phyloP scores from a whole-genome alignment of 805 yeast species.

The Ogataea methylovora region DNA sequence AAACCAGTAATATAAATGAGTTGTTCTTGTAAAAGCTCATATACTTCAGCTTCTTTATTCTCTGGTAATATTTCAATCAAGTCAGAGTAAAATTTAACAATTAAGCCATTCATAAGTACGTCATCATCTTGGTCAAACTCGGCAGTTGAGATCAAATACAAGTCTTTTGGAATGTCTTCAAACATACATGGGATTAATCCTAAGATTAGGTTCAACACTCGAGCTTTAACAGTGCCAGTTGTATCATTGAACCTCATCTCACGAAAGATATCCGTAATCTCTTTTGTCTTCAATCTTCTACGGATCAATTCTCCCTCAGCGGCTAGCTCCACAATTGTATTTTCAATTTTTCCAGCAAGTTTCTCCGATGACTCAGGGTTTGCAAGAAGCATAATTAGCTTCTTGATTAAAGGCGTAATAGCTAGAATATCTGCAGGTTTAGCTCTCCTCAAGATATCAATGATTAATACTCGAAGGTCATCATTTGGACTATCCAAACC shows the following conservation, averaged over 20 bases:
- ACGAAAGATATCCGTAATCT: slow-evolving; percentile 13
- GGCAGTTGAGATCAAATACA: slow-evolving; percentile 16
- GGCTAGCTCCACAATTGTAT: slow-evolving; percentile 14
- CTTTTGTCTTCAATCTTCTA: slow-evolving; percentile 20
- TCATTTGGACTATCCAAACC: slow-evolving; percentile 22
- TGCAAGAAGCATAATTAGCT: slow-evolving; percentile 15
- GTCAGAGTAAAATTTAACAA: no score
- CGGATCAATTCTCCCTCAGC: slow-evolving; percentile 22
- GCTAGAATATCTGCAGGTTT: slow-evolving; percentile 27
- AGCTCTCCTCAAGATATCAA: slow-evolving; percentile 18
- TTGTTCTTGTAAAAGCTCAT: slow-evolving; percentile 12
- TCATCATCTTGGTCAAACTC: slow-evolving; percentile 21
- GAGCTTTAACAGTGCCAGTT: slow-evolving; percentile 13
- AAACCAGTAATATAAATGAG: slow-evolving; percentile 14
- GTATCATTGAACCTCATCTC: slow-evolving; percentile 17
- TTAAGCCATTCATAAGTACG: no score
- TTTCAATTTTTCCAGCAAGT: slow-evolving; percentile 16
- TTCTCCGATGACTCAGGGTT: slow-evolving; percentile 12
- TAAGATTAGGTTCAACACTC: slow-evolving; percentile 24
- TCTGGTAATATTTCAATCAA: no score
- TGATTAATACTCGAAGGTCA: slow-evolving; percentile 17
- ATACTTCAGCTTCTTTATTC: no score
- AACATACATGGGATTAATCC: slow-evolving; percentile 18
- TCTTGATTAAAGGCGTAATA: slow-evolving; percentile 20
- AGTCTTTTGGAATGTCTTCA: slow-evolving; percentile 12